A percentile compares a stretch with the other conserved stretches of the same genome.
These are phyloP conservation scores for Ustilago tritici DNA, from an alignment of 1,284 basidiomycete genomes.

Conservation along the genomic window DNA sequence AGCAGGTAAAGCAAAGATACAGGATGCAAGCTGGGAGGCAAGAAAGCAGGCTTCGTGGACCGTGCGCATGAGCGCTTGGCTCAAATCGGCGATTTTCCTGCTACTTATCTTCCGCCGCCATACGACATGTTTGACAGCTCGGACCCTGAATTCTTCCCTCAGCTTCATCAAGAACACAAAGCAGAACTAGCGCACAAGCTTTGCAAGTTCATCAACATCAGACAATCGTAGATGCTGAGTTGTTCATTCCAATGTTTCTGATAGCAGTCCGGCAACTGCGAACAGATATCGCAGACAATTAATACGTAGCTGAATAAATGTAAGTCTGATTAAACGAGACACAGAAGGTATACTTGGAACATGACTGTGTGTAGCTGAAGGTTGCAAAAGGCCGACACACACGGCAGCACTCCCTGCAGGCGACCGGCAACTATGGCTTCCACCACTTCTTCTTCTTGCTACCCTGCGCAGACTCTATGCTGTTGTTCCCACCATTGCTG, in stretches of 20 bases:
- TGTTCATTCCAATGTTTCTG: too few relatives aligned
- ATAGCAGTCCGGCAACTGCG: too few relatives aligned
- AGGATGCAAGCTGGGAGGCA: neutral
- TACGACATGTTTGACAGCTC: neutral
- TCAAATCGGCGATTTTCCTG: neutral
- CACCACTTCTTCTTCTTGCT: conserved; percentile 44
- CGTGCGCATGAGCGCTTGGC: conserved; percentile 1
- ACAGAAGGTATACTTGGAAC: neutral
- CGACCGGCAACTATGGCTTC: conserved; percentile 12
- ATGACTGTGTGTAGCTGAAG: too few relatives aligned
- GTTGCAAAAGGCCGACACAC: too few relatives aligned
- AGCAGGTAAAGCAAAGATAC: neutral
- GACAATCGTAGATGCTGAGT: too few relatives aligned
- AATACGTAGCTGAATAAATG: neutral
- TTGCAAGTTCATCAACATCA: too few relatives aligned
- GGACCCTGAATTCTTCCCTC: conserved; percentile 6
- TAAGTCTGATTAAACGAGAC: neutral
- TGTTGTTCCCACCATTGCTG: neutral
- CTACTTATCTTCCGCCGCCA: too few relatives aligned
- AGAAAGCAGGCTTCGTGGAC: neutral
- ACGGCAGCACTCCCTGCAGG: too few relatives aligned
- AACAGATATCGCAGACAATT: neutral
- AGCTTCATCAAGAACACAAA: neutral
- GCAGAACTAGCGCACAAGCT: too few relatives aligned
- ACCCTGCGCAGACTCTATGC: conserved; percentile 5